Evolutionary conservation across 164 flowering plant genomes (phyloP).

Genomic region (Macadamia tetraphylla): DNA sequence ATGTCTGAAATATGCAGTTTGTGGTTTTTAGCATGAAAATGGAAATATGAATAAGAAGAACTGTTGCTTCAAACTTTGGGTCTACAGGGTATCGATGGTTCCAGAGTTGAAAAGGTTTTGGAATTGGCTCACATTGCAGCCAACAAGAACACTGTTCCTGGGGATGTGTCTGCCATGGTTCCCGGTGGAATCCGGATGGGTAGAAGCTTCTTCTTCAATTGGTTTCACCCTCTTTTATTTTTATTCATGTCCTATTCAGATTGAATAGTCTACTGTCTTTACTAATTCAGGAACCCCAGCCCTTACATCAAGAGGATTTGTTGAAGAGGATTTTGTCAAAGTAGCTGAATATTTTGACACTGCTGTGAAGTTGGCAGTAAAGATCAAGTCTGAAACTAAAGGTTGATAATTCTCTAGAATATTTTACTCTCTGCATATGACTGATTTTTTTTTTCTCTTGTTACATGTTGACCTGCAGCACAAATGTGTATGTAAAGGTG

Average conservation of each 20-base stretch:
- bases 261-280: slow-evolving; percentile 2
- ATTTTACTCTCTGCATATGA: neutral
- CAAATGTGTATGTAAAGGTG: neutral
- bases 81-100: slow-evolving; percentile 92
- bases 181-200: slow-evolving; percentile 99
- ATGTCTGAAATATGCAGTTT: neutral
- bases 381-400: slow-evolving; percentile 70
- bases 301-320: slow-evolving; percentile 93
- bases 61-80: slow-evolving; percentile 2
- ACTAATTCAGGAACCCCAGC: slow-evolving; percentile 87
- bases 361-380: slow-evolving; percentile 78
- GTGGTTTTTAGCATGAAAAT: slow-evolving; percentile 1
- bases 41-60: too few relatives aligned
- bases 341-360: slow-evolving; percentile 89
- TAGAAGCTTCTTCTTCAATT: slow-evolving; percentile 17
- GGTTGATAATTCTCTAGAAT: slow-evolving; percentile 34
- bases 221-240: neutral
- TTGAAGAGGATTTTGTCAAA: slow-evolving; percentile 88
- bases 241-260: neutral
- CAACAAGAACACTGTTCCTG: slow-evolving; percentile 94
- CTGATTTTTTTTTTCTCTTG: neutral
- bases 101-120: slow-evolving; percentile 94
- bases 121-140: slow-evolving; percentile 98
- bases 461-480: neutral
- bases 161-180: slow-evolving; percentile 90